These are phyloP conservation scores for Termitomyces titanicus DNA, from an alignment of 768 basidiomycete species.

Conservation along the genomic window DNA sequence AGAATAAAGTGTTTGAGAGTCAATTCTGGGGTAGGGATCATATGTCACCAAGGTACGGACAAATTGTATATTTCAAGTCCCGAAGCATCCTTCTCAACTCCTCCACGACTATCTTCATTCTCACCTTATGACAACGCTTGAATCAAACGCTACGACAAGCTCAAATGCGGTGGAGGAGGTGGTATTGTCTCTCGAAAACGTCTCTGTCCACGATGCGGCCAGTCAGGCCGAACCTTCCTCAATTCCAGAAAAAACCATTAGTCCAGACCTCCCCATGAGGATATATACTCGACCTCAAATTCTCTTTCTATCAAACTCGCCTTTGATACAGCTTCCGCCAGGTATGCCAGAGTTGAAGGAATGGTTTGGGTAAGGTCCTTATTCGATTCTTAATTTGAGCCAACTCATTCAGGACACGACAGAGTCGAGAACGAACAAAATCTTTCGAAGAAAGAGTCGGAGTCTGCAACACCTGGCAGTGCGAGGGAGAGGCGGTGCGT, in stretches of 20 bases:
- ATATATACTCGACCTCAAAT: slow-evolving; percentile 71
- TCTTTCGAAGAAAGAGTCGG: slow-evolving; percentile 66
- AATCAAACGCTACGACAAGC: slow-evolving; percentile 4
- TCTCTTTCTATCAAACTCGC: slow-evolving; percentile 68
- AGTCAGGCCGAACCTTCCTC: slow-evolving; percentile 16
- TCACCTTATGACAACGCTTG: slow-evolving; percentile 15
- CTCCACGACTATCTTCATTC: slow-evolving; percentile 3
- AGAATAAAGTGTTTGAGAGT: slow-evolving; percentile 78
- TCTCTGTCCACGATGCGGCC: slow-evolving; percentile 18
- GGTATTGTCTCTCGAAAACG: slow-evolving; percentile 27
- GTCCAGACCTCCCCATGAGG: slow-evolving; percentile 42
- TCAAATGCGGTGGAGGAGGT: slow-evolving; percentile 21
- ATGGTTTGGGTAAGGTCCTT: slow-evolving; percentile 77
- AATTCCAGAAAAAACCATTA: slow-evolving; percentile 25
- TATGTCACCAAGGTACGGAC: slow-evolving; percentile 11
- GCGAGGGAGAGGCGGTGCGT: slow-evolving; percentile 67
- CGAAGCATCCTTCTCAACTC: slow-evolving; percentile 23
- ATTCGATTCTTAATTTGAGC: slow-evolving; percentile 11
- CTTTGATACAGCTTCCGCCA: slow-evolving; percentile 63
- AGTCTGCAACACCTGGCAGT: slow-evolving; percentile 48
- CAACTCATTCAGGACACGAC: slow-evolving; percentile 13
- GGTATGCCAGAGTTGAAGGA: slow-evolving; percentile 82
- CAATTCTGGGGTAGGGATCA: slow-evolving; percentile 19
- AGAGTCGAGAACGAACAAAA: slow-evolving; percentile 63
- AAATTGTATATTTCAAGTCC: slow-evolving; percentile 33